phyloP scores from a whole-genome alignment of 2,329 filamentous ascomycete genomes.

The Scedosporium boydii region DNA sequence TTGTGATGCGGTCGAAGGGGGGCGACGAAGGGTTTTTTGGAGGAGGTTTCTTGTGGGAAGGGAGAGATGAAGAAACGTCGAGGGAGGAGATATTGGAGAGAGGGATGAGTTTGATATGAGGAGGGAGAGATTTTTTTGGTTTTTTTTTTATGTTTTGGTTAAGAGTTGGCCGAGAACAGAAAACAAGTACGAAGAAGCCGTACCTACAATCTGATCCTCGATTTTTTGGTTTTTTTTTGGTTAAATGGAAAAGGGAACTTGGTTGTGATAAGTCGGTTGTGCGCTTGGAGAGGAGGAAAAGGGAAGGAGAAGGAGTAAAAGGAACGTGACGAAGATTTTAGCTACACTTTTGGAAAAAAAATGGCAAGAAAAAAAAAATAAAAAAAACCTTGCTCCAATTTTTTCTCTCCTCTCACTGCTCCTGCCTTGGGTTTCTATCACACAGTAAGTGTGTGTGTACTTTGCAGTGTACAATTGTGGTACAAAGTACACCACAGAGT shows the following conservation, averaged over 20 bases:
- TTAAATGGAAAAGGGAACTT: constrained; percentile 15
- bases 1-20: background rate
- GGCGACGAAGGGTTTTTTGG: background rate
- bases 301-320: constrained; percentile 26
- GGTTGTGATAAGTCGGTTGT: constrained; percentile 36
- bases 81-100: background rate
- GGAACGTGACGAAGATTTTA: constrained; percentile 25
- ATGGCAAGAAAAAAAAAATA: too few relatives aligned
- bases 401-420: background rate
- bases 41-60: background rate
- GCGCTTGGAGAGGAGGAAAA: constrained; percentile 27
- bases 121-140: constrained; percentile 53
- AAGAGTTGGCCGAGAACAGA: constrained; percentile 50
- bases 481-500: background rate
- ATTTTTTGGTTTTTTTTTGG: constrained; percentile 30
- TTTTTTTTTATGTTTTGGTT: constrained; percentile 39
- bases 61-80: background rate
- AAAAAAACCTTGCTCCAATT: background rate
- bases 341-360: constrained; percentile 17
- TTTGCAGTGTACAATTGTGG: too few relatives aligned
- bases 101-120: constrained; percentile 13
- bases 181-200: constrained; percentile 46
- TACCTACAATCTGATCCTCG: constrained; percentile 45
- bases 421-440: too few relatives aligned
- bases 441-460: too few relatives aligned